A percentile compares a stretch with the other conserved stretches of the same genome.
phyloP scores from a whole-genome alignment of 768 basidiomycete species.

The Chiua virens region DNA sequence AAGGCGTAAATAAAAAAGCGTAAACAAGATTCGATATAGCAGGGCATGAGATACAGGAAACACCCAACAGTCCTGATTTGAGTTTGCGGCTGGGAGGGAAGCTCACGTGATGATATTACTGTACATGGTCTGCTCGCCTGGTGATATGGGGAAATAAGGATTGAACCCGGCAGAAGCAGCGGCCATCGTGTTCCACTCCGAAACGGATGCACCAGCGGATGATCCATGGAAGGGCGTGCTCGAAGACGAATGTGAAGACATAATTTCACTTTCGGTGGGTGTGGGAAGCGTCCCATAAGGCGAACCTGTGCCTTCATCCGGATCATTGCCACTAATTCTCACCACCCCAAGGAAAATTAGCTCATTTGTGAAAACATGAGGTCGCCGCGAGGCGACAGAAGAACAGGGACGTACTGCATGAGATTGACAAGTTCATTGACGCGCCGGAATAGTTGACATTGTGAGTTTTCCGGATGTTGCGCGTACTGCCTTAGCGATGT shows the following conservation, averaged over 20 bases:
- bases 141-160: slow-evolving; percentile 63
- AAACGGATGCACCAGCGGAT: slow-evolving; percentile 49
- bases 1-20: slow-evolving; percentile 16
- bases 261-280: slow-evolving; percentile 61
- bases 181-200: slow-evolving; percentile 60
- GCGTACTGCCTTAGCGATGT: slow-evolving; percentile 59
- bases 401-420: slow-evolving; percentile 56
- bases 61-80: not conserved
- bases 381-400: slow-evolving; percentile 31
- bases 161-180: slow-evolving; percentile 56
- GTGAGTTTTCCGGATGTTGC: slow-evolving; percentile 53
- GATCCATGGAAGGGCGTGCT: slow-evolving; percentile 42
- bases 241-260: slow-evolving; percentile 47
- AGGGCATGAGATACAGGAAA: not conserved
- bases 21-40: slow-evolving; percentile 11
- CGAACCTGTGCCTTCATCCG: slow-evolving; percentile 44
- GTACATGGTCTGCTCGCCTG: slow-evolving; percentile 56
- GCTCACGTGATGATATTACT: slow-evolving; percentile 55
- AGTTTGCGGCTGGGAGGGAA: too few relatives aligned
- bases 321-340: slow-evolving; percentile 51
- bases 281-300: slow-evolving; percentile 57
- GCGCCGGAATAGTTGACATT: slow-evolving; percentile 56
- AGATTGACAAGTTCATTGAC: slow-evolving; percentile 61
- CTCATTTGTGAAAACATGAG: slow-evolving; percentile 32
- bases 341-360: slow-evolving; percentile 26